Percentiles rank a stretch among this genome's conserved stretches.
Conservation (phyloP, 2,329 filamentous ascomycete genomes). For the Sphaerulina vaccinii region DNA sequence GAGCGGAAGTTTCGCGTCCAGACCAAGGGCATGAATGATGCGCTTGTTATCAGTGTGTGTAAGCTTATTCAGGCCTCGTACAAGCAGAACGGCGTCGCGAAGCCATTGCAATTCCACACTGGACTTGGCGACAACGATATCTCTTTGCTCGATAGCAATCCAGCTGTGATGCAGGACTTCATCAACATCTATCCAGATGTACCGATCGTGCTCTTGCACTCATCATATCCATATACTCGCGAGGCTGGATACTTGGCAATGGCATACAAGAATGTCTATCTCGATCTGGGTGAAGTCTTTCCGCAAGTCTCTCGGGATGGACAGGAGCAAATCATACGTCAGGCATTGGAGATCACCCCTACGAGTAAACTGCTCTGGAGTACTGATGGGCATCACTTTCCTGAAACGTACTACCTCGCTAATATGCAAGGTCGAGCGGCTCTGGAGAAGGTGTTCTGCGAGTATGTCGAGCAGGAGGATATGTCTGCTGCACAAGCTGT, state of each 20-base stretch:
- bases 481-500: constrained; percentile 63
- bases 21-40: constrained; percentile 65
- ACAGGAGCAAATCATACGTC: constrained; percentile 67
- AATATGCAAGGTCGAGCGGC: constrained; percentile 70
- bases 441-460: constrained; percentile 65
- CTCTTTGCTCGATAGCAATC: constrained; percentile 66
- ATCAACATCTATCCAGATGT: constrained; percentile 68
- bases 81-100: constrained; percentile 50
- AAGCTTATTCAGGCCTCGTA: constrained; percentile 53
- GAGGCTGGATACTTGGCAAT: constrained; percentile 76
- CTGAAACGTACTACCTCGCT: constrained; percentile 74
- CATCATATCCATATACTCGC: constrained; percentile 76
- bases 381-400: constrained; percentile 76
- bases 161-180: constrained; percentile 70
- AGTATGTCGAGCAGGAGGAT: constrained; percentile 65
- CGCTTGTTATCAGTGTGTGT: constrained; percentile 65
- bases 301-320: constrained; percentile 74
- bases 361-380: constrained; percentile 76
- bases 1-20: constrained; percentile 54
- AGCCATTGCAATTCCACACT: constrained; percentile 81
- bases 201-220: constrained; percentile 75
- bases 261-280: constrained; percentile 75
- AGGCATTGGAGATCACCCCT: constrained; percentile 73
- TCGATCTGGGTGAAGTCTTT: constrained; percentile 81
- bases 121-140: constrained; percentile 81